phyloP scores from a whole-genome alignment of 2,329 filamentous ascomycete species.

The Beauveria sp. region DNA sequence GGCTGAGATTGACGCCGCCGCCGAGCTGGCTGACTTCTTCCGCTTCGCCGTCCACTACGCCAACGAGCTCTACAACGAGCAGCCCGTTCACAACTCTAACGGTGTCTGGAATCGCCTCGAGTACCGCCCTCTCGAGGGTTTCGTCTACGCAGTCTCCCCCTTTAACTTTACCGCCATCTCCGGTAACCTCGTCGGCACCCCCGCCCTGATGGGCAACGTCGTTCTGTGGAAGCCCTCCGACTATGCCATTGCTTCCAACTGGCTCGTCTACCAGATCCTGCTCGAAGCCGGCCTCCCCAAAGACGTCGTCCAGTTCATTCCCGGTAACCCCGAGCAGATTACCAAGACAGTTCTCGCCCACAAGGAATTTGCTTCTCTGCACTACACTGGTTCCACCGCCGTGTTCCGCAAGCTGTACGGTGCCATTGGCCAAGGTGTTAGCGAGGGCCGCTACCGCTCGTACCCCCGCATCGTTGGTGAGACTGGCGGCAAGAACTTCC shows the following conservation, averaged over 20 bases:
- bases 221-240: slow-evolving; percentile 97
- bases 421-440: slow-evolving; percentile 73
- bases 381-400: slow-evolving; percentile 88
- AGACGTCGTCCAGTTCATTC: slow-evolving; percentile 89
- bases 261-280: slow-evolving; percentile 83
- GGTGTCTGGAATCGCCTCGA: slow-evolving; percentile 91
- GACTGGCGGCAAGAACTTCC: slow-evolving; percentile 92
- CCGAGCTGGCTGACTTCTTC: slow-evolving; percentile 87
- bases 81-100: slow-evolving; percentile 74
- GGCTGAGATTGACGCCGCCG: slow-evolving; percentile 94
- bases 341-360: slow-evolving; percentile 71
- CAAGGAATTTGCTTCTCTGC: slow-evolving; percentile 78
- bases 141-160: slow-evolving; percentile 88
- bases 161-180: slow-evolving; percentile 98
- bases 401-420: slow-evolving; percentile 88
- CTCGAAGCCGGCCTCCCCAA: slow-evolving; percentile 83
- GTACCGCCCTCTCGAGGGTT: slow-evolving; percentile 84
- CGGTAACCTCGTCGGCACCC: slow-evolving; percentile 75
- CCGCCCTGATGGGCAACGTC: slow-evolving; percentile 87
- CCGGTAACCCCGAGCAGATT: slow-evolving; percentile 77
- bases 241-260: slow-evolving; percentile 81
- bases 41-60: slow-evolving; percentile 93
- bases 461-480: slow-evolving; percentile 88
- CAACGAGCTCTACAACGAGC: slow-evolving; percentile 80
- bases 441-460: slow-evolving; percentile 71